Evolutionary conservation across 2,329 filamentous ascomycete species (phyloP), one percentile per base, ranked within the genome.

Genomic region (Hypoxylon sp.): DNA sequence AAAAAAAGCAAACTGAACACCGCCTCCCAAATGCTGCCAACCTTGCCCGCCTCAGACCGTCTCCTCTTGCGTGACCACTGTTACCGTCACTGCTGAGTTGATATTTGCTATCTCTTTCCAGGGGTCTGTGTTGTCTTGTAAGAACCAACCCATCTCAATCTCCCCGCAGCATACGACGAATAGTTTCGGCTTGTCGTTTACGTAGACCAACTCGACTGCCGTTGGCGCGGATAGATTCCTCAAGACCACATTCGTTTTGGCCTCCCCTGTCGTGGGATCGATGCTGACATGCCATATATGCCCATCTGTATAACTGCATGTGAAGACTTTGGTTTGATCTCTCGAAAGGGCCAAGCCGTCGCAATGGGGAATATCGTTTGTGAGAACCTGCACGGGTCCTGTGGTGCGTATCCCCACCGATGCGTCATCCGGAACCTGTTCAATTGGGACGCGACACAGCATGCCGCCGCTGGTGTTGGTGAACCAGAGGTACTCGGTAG

Each of bases 151-250:
- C 74, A 75, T 69, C 44, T 75, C 69, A 50, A 75, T 73, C 58
- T 73, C 68, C 17, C 74, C 74, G 50, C 69, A 73, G 60, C 74
- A 76, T 3, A 74, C 68, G 13, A 75, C 61, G 24, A 70, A 73
- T 17, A 76, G 44, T 55, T 69, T 73, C n/a, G 63, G 62, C 56
- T 69, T 66, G 10, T 41, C 59, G 34, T 69, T 57, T 17, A 58
- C 37, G 30, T 65, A 57, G 7, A 56, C 55, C 11, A 75, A 49
- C 54, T 74, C 70, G 2, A 75, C 58, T 4, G 70, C 65, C 1
- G 73, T 74, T 15, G 74, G 74, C n/a, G 63, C 68, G 41, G 74
- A 69, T n/a, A 76, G 67, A 44, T 68, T 71, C 15, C 58, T 56
- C 62, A 73, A 51, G 30, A 72, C 60, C 30, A 71, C 51, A 13